Conservation (phyloP, 495 filamentous ascomycete genomes). For the Penicillium malachiteum region DNA sequence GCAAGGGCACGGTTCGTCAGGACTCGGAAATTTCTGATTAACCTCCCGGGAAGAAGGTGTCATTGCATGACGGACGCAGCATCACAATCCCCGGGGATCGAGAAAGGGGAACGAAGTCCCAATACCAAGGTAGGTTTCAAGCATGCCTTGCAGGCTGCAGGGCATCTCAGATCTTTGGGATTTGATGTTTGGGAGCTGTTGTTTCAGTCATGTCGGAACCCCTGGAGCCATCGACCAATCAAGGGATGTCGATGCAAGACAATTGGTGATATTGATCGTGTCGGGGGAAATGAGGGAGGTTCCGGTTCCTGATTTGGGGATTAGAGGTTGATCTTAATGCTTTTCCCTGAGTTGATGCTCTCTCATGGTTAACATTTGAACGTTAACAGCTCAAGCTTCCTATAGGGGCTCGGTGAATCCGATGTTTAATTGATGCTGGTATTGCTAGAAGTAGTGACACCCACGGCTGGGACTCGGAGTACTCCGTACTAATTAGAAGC, state of each 20-base stretch:
- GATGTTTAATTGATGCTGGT: too few relatives aligned
- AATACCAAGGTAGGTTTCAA: conserved; percentile 28
- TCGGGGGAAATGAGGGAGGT: neutral
- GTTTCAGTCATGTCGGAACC: conserved; percentile 5
- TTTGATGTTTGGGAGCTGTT: conserved; percentile 3
- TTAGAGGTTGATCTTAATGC: neutral
- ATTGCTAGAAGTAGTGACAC: too few relatives aligned
- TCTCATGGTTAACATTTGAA: neutral
- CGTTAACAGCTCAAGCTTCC: too few relatives aligned
- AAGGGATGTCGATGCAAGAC: neutral
- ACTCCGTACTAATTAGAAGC: too few relatives aligned
- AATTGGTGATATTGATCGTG: neutral
- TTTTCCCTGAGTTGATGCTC: neutral
- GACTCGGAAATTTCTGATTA: conserved; percentile 9
- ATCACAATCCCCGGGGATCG: conserved; percentile 8
- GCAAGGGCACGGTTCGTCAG: conserved; percentile 7
- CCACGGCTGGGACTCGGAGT: too few relatives aligned
- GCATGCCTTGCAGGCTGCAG: conserved; percentile 30
- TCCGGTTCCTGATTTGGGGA: neutral
- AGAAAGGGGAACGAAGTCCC: conserved; percentile 13
- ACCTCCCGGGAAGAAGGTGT: conserved; percentile 13
- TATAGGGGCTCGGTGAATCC: neutral
- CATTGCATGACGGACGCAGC: conserved; percentile 19
- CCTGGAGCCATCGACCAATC: neutral
- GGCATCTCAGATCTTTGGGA: conserved; percentile 10